These are phyloP conservation scores for Trametes versicolor DNA, from an alignment of 1,284 basidiomycete genomes.

Conservation along the genomic window DNA sequence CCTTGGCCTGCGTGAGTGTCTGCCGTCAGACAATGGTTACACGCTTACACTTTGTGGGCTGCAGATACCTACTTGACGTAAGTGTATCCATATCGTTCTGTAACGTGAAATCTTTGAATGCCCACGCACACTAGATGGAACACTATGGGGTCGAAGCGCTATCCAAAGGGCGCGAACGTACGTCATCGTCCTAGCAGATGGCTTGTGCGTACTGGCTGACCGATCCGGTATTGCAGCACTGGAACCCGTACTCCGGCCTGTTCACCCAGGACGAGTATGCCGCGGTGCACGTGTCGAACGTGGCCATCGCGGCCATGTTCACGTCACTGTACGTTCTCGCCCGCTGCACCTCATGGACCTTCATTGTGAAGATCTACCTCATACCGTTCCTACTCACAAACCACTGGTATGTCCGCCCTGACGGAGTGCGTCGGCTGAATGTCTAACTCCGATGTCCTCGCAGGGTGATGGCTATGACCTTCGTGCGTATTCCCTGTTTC, in stretches of 20 bases:
- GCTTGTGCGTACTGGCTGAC: no score
- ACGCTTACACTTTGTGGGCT: neutral
- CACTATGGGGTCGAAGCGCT: slow-evolving; percentile 38
- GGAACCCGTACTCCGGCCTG: slow-evolving; percentile 9
- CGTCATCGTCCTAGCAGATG: neutral
- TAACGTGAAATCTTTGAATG: no score
- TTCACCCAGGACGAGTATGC: slow-evolving; percentile 7
- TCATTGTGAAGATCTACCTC: slow-evolving; percentile 3
- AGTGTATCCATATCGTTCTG: slow-evolving; percentile 16
- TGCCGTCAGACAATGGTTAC: no score
- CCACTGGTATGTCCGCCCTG: neutral
- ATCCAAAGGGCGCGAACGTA: slow-evolving; percentile 44
- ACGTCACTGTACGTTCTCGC: neutral
- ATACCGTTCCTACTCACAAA: slow-evolving; percentile 3
- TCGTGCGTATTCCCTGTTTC: neutral
- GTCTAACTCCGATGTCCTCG: no score
- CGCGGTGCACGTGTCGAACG: slow-evolving; percentile 6
- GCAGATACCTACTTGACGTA: slow-evolving; percentile 41
- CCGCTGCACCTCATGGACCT: neutral
- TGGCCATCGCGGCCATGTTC: neutral
- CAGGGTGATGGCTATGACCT: slow-evolving; percentile 9
- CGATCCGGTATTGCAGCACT: neutral
- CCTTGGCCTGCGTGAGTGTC: slow-evolving; percentile 36
- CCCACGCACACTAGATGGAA: slow-evolving; percentile 28
- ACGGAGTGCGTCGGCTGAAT: no score